These are phyloP conservation scores for Raffaelea albimanens DNA, from an alignment of 2,329 filamentous ascomycete genomes.

Conservation along the genomic window DNA sequence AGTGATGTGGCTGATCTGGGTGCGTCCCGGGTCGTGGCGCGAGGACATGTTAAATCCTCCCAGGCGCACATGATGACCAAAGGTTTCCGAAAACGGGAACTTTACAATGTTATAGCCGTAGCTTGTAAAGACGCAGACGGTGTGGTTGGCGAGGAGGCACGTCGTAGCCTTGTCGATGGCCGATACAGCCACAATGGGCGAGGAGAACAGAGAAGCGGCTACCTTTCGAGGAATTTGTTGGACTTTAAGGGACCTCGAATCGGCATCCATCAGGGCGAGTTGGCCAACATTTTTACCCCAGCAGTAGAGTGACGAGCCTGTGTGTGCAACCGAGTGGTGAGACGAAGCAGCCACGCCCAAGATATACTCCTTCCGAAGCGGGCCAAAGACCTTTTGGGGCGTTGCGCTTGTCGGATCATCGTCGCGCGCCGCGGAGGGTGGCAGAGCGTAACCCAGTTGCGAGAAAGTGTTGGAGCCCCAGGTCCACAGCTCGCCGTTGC, in stretches of 20 bases:
- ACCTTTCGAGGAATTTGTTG: constrained; percentile 78
- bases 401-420: constrained; percentile 74
- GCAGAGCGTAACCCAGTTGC: constrained; percentile 77
- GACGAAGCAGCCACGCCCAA: constrained; percentile 79
- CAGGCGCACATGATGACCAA: constrained; percentile 51
- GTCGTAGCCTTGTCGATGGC: constrained; percentile 87
- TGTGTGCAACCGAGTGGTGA: constrained; percentile 86
- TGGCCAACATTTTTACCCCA: constrained; percentile 96
- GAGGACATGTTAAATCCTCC: constrained; percentile 56
- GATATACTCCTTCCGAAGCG: constrained; percentile 76
- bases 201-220: constrained; percentile 70
- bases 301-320: constrained; percentile 70
- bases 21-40: constrained; percentile 49
- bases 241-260: constrained; percentile 81
- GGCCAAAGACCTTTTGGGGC: constrained; percentile 84
- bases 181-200: constrained; percentile 66
- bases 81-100: constrained; percentile 65
- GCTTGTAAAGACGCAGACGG: constrained; percentile 89
- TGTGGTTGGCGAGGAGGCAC: constrained; percentile 74
- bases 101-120: constrained; percentile 89
- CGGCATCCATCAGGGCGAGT: constrained; percentile 86
- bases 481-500: constrained; percentile 83
- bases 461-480: constrained; percentile 86
- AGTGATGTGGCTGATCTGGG: constrained; percentile 66
- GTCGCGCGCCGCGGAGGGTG: constrained; percentile 55